Evolutionary conservation across 148 eudicot species (phyloP).

Genomic region (Spergularia bocconei): DNA sequence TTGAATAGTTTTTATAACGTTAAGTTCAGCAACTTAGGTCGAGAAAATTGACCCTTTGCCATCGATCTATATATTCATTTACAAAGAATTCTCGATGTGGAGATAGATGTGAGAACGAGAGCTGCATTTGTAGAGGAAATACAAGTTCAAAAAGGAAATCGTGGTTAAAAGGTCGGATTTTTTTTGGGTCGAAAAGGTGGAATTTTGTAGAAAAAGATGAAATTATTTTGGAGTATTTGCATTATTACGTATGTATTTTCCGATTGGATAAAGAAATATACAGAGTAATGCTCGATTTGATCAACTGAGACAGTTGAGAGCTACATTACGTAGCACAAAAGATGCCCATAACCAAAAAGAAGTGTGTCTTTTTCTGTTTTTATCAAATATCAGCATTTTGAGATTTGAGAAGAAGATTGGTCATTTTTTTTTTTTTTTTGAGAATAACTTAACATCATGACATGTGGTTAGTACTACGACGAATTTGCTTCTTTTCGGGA

Average conservation of each 20-base stretch:
- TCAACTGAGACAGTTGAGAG: background rate
- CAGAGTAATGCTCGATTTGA: slow-evolving; percentile 8
- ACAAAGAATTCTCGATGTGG: no score
- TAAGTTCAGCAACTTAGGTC: no score
- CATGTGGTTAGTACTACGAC: slow-evolving; percentile 1
- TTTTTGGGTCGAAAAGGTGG: no score
- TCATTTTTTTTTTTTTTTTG: background rate
- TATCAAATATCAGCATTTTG: background rate
- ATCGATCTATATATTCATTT: no score
- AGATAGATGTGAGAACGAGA: no score
- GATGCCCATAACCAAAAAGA: slow-evolving; percentile 12
- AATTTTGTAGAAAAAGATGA: no score
- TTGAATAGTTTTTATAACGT: no score
- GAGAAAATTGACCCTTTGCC: no score
- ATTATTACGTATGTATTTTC: background rate
- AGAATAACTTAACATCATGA: slow-evolving; percentile 13
- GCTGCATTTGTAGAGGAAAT: no score
- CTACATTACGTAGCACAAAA: background rate
- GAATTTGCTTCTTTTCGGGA: slow-evolving; percentile 7
- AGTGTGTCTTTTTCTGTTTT: slow-evolving; percentile 15
- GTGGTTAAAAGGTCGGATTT: no score
- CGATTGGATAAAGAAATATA: background rate
- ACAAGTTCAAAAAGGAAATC: no score
- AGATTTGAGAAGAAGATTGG: slow-evolving; percentile 9
- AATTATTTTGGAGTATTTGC: no score